phyloP scores from a whole-genome alignment of 1,284 basidiomycete species.

The Testicularia cyperi region DNA sequence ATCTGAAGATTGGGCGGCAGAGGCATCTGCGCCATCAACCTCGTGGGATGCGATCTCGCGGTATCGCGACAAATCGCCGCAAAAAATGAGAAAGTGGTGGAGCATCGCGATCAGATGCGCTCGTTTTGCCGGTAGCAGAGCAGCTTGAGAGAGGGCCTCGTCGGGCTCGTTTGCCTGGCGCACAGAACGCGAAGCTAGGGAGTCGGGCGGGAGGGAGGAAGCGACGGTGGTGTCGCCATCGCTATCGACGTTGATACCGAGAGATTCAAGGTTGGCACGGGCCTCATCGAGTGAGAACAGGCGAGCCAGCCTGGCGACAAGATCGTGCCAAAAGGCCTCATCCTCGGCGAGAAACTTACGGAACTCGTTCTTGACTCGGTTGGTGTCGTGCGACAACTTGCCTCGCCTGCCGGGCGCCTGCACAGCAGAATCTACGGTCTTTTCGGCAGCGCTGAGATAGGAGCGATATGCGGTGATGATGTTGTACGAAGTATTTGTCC shows the following conservation, averaged over 20 bases:
- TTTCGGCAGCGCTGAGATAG: slow-evolving; percentile 41
- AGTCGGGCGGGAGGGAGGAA: slow-evolving; percentile 21
- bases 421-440: slow-evolving; percentile 12
- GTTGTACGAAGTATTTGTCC: slow-evolving; percentile 55
- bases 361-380: slow-evolving; percentile 31
- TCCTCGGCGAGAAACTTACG: slow-evolving; percentile 50
- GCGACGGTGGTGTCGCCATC: slow-evolving; percentile 24
- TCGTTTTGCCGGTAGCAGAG: slow-evolving; percentile 37
- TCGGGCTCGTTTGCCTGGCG: slow-evolving; percentile 30
- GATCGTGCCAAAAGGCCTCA: slow-evolving; percentile 49
- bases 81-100: slow-evolving; percentile 83
- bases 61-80: slow-evolving; percentile 92
- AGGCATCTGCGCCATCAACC: slow-evolving; percentile 3
- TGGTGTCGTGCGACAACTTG: slow-evolving; percentile 28
- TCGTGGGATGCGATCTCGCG: slow-evolving; percentile 72
- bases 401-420: slow-evolving; percentile 19
- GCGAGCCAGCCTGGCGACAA: slow-evolving; percentile 44
- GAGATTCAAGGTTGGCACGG: slow-evolving; percentile 24
- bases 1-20: slow-evolving; percentile 2
- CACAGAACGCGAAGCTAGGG: slow-evolving; percentile 18
- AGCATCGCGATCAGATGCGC: slow-evolving; percentile 64
- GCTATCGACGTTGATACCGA: slow-evolving; percentile 42
- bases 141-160: slow-evolving; percentile 30
- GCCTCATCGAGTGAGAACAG: slow-evolving; percentile 50
- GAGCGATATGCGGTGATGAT: slow-evolving; percentile 44